phyloP scores from a whole-genome alignment of 2,329 filamentous ascomycete species.

The Calonectria crousiana region DNA sequence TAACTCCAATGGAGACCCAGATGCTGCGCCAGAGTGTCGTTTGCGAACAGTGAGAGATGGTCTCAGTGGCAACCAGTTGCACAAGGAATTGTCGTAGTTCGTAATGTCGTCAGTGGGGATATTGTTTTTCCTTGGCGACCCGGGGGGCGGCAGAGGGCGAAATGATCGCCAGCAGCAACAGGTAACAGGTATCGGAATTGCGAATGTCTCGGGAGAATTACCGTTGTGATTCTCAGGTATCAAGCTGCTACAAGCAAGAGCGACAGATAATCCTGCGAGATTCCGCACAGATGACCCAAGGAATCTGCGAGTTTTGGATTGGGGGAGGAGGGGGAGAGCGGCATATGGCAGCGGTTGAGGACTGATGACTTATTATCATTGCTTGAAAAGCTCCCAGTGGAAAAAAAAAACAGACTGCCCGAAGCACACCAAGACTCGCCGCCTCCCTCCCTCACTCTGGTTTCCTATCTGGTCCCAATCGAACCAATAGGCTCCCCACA shows the following conservation, averaged over 20 bases:
- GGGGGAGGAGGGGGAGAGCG: background rate
- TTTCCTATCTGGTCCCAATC: conserved; percentile 24
- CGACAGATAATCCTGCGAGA: background rate
- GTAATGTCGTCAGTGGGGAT: conserved; percentile 6
- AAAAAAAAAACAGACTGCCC: background rate
- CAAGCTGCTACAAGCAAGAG: conserved; percentile 10
- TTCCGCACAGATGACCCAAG: conserved; percentile 3
- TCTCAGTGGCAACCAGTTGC: conserved; percentile 11
- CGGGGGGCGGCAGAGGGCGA: background rate
- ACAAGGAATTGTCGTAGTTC: conserved; percentile 3
- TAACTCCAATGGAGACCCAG: background rate
- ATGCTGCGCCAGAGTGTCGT: background rate
- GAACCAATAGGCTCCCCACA: conserved; percentile 17
- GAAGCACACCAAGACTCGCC: background rate
- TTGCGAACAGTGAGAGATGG: conserved; percentile 1
- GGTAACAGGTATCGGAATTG: conserved; percentile 6
- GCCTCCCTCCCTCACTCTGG: background rate
- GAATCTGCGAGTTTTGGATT: background rate
- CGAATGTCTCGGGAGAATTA: conserved; percentile 17
- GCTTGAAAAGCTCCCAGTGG: background rate
- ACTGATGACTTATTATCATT: conserved; percentile 15
- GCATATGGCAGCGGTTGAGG: background rate
- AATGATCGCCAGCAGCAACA: conserved; percentile 18
- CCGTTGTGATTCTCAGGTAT: background rate
- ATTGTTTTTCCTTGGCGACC: conserved; percentile 2